Evolutionary conservation across 495 filamentous ascomycete genomes (phyloP).

Genomic region (Trichoderma asperelloides): DNA sequence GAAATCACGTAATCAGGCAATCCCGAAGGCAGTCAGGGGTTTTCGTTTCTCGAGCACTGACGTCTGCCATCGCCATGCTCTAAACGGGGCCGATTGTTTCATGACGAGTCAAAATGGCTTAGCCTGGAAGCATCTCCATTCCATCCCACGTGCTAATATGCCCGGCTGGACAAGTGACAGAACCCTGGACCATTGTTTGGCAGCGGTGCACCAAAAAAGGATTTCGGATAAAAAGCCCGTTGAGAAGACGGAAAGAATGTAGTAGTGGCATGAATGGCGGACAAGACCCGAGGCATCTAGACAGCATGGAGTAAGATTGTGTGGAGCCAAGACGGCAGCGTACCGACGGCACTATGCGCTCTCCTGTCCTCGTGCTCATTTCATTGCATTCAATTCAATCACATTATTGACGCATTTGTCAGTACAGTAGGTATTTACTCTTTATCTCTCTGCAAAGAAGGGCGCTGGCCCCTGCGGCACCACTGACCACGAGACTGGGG

Average conservation of each 20-base stretch:
- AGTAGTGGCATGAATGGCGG: too few species aligned
- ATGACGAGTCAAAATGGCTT: not conserved
- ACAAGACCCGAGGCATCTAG: not conserved
- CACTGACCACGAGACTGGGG: not conserved
- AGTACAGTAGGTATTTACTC: not conserved
- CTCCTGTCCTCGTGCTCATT: not conserved
- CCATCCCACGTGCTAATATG: constrained; percentile 2
- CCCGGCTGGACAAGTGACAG: not conserved
- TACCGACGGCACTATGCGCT: not conserved
- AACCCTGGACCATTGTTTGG: not conserved
- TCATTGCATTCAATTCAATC: not conserved
- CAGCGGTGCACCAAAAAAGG: not conserved
- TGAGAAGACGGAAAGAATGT: too few species aligned
- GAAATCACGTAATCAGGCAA: not conserved
- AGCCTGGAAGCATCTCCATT: constrained; percentile 1
- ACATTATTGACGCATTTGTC: not conserved
- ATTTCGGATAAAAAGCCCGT: not conserved
- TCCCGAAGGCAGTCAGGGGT: not conserved
- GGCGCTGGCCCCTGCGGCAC: not conserved
- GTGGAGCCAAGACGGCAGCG: not conserved
- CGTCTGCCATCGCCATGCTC: not conserved
- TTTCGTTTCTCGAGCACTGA: not conserved
- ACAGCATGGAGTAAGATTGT: not conserved
- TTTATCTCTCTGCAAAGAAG: not conserved
- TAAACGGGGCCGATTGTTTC: constrained; percentile 2